Percentiles rank a stretch among this genome's conserved stretches.
phyloP scores from a whole-genome alignment of 805 yeast species.

The Dipodascus geniculatus region DNA sequence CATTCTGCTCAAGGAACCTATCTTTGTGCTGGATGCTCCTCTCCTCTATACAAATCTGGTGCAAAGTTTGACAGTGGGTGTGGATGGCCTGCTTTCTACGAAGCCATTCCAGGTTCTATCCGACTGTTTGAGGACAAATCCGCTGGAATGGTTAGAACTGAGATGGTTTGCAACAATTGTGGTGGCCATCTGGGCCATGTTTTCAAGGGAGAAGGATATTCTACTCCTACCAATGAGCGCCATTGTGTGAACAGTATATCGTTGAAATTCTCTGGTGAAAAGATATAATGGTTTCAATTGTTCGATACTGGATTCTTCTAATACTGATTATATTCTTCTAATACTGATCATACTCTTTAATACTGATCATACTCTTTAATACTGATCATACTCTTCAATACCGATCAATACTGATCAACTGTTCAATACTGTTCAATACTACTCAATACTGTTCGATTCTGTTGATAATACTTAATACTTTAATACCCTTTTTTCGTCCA shows the following conservation, averaged over 20 bases:
- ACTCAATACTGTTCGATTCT: too few relatives aligned
- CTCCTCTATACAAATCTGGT: slow-evolving; percentile 65
- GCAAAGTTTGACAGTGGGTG: slow-evolving; percentile 86
- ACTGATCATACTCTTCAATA: too few relatives aligned
- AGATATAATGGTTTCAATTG: neutral
- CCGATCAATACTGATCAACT: too few relatives aligned
- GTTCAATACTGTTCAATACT: too few relatives aligned
- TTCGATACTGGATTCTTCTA: too few relatives aligned
- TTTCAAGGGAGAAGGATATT: slow-evolving; percentile 86
- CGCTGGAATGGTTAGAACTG: slow-evolving; percentile 74
- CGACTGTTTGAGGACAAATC: slow-evolving; percentile 46
- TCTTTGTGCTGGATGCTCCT: slow-evolving; percentile 74
- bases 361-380: too few relatives aligned
- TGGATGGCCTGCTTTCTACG: slow-evolving; percentile 97
- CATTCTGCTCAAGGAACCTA: slow-evolving; percentile 51
- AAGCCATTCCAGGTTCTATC: slow-evolving; percentile 76
- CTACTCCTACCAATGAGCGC: slow-evolving; percentile 79
- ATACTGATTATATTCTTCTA: too few relatives aligned
- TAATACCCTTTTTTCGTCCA: too few relatives aligned
- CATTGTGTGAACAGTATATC: slow-evolving; percentile 90
- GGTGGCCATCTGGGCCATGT: slow-evolving; percentile 96
- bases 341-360: too few relatives aligned
- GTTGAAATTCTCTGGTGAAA: slow-evolving; percentile 40
- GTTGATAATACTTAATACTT: too few relatives aligned
- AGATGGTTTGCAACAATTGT: slow-evolving; percentile 78